Conservation (phyloP, 83 land plant species). For the Diphasiastrum complanatum region DNA sequence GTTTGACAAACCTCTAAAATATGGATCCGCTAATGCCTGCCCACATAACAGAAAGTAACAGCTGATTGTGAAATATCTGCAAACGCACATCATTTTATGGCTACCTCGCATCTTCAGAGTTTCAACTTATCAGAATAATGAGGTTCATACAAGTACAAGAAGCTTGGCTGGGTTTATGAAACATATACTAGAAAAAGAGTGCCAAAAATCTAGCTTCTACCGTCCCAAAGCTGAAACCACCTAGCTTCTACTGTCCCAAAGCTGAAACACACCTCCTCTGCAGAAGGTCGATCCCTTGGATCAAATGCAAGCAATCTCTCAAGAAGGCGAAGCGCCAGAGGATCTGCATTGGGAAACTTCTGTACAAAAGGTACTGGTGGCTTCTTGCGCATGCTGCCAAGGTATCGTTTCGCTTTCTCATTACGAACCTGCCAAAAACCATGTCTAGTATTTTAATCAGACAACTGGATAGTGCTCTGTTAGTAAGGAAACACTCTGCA, state of each 20-base stretch:
- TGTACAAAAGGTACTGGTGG: conserved; percentile 15
- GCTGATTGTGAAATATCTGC: no score
- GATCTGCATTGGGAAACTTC: conserved; percentile 10
- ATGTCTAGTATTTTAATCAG: no score
- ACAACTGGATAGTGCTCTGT: no score
- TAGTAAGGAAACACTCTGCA: neutral
- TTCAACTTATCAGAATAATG: no score
- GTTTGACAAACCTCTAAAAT: conserved; percentile 17
- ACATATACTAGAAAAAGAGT: no score
- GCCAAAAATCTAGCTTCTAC: no score
- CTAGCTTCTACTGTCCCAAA: neutral
- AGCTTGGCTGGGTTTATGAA: no score
- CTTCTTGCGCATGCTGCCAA: conserved; percentile 21
- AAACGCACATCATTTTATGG: no score
- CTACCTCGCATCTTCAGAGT: no score
- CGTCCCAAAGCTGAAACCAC: no score
- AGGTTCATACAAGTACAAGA: no score
- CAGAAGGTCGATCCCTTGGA: conserved; percentile 19
- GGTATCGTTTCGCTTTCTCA: conserved; percentile 20
- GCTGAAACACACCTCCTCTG: conserved; percentile 4
- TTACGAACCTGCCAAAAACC: conserved; percentile 13
- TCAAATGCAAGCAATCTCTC: conserved; percentile 15
- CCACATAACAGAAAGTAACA: neutral
- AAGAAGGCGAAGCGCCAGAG: conserved; percentile 8
- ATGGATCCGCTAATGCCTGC: conserved; percentile 24